Conservation (phyloP, 192 early-diverging fungal species). For the Thoreauomyces humboldtii region DNA sequence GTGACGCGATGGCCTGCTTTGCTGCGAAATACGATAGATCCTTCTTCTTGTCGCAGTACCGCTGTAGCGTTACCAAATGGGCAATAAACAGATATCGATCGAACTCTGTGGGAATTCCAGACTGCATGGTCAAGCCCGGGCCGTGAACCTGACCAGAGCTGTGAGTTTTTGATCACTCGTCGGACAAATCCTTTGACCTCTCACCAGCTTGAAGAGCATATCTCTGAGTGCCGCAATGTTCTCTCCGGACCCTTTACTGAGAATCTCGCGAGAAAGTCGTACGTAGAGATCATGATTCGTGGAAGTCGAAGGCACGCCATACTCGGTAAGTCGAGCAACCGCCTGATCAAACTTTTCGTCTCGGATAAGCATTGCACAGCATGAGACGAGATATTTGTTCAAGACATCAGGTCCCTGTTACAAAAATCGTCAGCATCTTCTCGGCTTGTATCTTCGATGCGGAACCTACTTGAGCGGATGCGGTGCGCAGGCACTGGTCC, state of each 20-base stretch:
- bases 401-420: constrained; percentile 40
- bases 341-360: constrained; percentile 45
- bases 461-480: constrained; percentile 32
- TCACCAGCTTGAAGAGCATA: constrained; percentile 52
- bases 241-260: constrained; percentile 23
- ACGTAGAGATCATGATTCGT: constrained; percentile 44
- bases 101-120: constrained; percentile 41
- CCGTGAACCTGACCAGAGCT: constrained; percentile 26
- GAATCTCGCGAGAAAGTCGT: constrained; percentile 38
- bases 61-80: constrained; percentile 48
- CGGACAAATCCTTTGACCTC: background rate
- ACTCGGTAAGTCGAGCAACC: constrained; percentile 36
- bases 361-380: constrained; percentile 35
- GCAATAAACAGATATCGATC: constrained; percentile 42
- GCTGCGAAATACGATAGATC: constrained; percentile 55
- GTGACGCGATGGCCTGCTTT: constrained; percentile 49
- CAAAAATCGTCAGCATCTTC: background rate
- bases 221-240: constrained; percentile 38
- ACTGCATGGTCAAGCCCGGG: constrained; percentile 17
- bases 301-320: constrained; percentile 37
- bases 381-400: constrained; percentile 49
- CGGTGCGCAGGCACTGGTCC: constrained; percentile 61
- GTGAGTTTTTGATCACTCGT: background rate
- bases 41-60: constrained; percentile 50
- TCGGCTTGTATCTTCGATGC: background rate